These are phyloP conservation scores for Basipetospora chlamydospora DNA, from an alignment of 2,329 filamentous ascomycete genomes.

Conservation along the genomic window DNA sequence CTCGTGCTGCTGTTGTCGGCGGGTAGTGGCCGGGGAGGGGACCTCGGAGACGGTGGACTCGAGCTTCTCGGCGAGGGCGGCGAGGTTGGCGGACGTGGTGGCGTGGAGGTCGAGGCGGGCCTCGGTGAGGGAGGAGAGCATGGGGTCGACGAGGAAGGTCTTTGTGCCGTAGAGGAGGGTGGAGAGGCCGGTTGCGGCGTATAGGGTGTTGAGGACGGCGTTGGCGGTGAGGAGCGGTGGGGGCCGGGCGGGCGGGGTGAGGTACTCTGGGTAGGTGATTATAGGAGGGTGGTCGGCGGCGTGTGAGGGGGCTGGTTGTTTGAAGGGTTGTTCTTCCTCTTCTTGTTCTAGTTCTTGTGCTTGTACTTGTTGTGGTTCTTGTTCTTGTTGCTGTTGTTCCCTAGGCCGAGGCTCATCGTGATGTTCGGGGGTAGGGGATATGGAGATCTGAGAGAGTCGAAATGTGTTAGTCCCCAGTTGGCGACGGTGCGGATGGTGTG, in stretches of 20 bases:
- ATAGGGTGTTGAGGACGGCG: constrained; percentile 43
- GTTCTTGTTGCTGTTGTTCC: constrained; percentile 6
- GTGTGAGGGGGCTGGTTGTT: background rate
- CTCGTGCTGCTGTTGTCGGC: constrained; percentile 4
- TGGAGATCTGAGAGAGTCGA: no score
- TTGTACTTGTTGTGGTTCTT: background rate
- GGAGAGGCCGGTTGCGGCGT: constrained; percentile 41
- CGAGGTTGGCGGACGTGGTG: constrained; percentile 30
- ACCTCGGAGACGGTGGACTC: constrained; percentile 46
- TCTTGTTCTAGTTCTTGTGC: no score
- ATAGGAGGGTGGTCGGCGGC: constrained; percentile 34
- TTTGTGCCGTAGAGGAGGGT: constrained; percentile 55
- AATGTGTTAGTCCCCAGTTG: no score
- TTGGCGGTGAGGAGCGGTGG: constrained; percentile 48
- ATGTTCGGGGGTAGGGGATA: constrained; percentile 2
- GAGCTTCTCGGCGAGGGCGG: constrained; percentile 32
- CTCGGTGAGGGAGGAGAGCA: constrained; percentile 36
- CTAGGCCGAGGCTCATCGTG: no score
- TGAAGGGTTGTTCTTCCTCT: background rate
- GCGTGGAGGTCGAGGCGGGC: constrained; percentile 38
- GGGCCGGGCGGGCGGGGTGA: constrained; percentile 38
- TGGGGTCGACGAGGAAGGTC: constrained; percentile 52
- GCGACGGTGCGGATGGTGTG: no score
- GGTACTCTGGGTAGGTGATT: constrained; percentile 57
- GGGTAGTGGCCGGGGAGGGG: constrained; percentile 20